These are phyloP conservation scores for Phoenix dactylifera DNA, from an alignment of 176 grass and related monocot genomes.

Conservation along the genomic window DNA sequence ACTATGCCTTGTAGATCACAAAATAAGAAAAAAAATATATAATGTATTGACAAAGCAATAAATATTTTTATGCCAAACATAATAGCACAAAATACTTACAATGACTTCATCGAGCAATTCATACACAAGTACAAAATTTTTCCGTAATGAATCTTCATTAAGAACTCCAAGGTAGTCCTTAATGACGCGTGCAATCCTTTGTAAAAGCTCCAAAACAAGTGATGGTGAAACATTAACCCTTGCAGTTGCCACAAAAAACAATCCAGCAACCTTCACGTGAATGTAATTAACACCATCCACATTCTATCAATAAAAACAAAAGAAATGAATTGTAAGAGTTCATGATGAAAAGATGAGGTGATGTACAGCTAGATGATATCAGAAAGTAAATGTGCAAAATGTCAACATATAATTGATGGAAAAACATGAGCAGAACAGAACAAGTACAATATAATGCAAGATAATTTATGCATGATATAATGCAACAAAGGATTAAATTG, in stretches of 20 bases:
- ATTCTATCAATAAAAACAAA: slow-evolving; percentile 49
- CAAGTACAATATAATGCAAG: no score
- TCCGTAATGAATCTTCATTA: slow-evolving; percentile 88
- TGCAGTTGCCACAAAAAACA: slow-evolving; percentile 97
- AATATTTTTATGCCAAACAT: neutral
- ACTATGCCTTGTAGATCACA: no score
- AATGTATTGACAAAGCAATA: no score
- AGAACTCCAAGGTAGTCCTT: slow-evolving; percentile 94
- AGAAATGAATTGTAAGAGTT: slow-evolving; percentile 1
- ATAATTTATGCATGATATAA: no score
- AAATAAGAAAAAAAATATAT: no score
- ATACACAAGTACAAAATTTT: slow-evolving; percentile 94
- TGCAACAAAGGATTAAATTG: no score
- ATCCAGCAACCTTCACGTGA: slow-evolving; percentile 81
- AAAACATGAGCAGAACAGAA: no score
- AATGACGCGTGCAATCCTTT: slow-evolving; percentile 95
- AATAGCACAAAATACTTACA: slow-evolving; percentile 42
- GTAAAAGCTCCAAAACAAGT: slow-evolving; percentile 90
- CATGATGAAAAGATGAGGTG: slow-evolving; percentile 3
- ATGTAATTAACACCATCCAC: slow-evolving; percentile 99
- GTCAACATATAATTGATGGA: no score
- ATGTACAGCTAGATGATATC: no score
- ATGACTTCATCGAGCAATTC: slow-evolving; percentile 99
- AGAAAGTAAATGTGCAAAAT: no score
- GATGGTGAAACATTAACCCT: slow-evolving; percentile 93